phyloP scores from a whole-genome alignment of 345 rosid species.

The Acer negundo region DNA sequence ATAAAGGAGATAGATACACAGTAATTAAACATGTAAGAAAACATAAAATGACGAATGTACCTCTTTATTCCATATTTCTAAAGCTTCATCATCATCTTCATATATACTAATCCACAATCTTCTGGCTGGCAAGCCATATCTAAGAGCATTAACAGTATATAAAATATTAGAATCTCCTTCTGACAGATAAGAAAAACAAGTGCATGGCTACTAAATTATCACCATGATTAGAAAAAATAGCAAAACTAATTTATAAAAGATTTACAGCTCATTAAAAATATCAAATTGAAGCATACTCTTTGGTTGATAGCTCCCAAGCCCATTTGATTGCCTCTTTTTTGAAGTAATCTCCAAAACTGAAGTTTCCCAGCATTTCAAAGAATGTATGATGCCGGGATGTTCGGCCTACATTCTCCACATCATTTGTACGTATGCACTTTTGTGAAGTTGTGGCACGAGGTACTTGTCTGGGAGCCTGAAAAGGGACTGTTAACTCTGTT shows the following conservation, averaged over 20 bases:
- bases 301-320: constrained; percentile 98
- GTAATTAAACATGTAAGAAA: background rate
- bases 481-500: constrained; percentile 4
- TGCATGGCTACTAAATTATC: background rate
- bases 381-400: constrained; percentile 91
- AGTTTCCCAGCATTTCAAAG: constrained; percentile 98
- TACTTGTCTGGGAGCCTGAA: constrained; percentile 78
- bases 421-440: constrained; percentile 91
- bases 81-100: constrained; percentile 88
- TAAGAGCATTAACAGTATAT: constrained; percentile 24
- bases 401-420: constrained; percentile 90
- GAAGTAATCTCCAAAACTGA: constrained; percentile 96
- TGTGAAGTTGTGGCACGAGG: constrained; percentile 89
- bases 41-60: constrained; percentile 29
- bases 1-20: background rate
- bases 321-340: constrained; percentile 88
- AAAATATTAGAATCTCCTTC: constrained; percentile 3
- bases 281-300: constrained; percentile 51
- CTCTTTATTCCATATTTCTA: constrained; percentile 83
- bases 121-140: constrained; percentile 66
- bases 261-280: constrained; percentile 14
- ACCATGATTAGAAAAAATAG: background rate
- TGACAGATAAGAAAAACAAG: background rate
- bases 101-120: constrained; percentile 86
- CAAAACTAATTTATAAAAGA: constrained; percentile 1